phyloP scores from a whole-genome alignment of 495 filamentous ascomycete genomes.

The Saxophila tyrrhenica region DNA sequence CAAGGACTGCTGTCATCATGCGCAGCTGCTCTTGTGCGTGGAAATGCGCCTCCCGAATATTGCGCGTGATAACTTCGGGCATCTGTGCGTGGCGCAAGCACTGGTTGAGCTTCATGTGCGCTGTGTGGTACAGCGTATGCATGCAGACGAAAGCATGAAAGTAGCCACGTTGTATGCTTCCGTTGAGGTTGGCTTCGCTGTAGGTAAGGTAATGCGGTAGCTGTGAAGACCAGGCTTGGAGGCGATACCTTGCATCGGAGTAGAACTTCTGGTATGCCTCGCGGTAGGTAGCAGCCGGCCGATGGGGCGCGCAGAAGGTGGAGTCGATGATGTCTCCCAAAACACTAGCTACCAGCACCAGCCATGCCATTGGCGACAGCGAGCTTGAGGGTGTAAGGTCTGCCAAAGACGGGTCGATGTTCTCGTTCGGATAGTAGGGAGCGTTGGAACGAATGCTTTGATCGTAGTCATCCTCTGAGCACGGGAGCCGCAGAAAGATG shows the following conservation, averaged over 20 bases:
- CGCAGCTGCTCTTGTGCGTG: slow-evolving; percentile 20
- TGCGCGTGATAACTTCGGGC: slow-evolving; percentile 19
- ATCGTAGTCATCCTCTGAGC: slow-evolving; percentile 47
- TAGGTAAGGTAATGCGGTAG: slow-evolving; percentile 39
- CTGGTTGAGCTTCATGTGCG: slow-evolving; percentile 51
- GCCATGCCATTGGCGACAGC: slow-evolving; percentile 46
- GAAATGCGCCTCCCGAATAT: slow-evolving; percentile 22
- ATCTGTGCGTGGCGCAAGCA: slow-evolving; percentile 34
- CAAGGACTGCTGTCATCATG: slow-evolving; percentile 14
- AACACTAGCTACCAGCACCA: slow-evolving; percentile 49
- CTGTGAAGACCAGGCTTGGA: slow-evolving; percentile 39
- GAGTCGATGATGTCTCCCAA: slow-evolving; percentile 53
- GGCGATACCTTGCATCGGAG: slow-evolving; percentile 33
- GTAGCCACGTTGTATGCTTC: slow-evolving; percentile 35
- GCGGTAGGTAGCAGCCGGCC: slow-evolving; percentile 34
- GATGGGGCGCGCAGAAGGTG: slow-evolving; percentile 43
- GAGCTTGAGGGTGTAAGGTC: slow-evolving; percentile 4
- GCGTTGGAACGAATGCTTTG: slow-evolving; percentile 34
- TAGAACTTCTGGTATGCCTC: slow-evolving; percentile 41
- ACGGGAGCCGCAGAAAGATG: slow-evolving; percentile 52
- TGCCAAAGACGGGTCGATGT: slow-evolving; percentile 19
- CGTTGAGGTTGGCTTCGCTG: slow-evolving; percentile 40
- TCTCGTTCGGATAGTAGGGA: slow-evolving; percentile 45
- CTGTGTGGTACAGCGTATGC: slow-evolving; percentile 51
- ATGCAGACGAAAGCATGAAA: slow-evolving; percentile 45